A percentile compares a stretch with the other conserved stretches of the same genome.
phyloP scores from a whole-genome alignment of 306 rosid genomes.

The Quercus ilex region DNA sequence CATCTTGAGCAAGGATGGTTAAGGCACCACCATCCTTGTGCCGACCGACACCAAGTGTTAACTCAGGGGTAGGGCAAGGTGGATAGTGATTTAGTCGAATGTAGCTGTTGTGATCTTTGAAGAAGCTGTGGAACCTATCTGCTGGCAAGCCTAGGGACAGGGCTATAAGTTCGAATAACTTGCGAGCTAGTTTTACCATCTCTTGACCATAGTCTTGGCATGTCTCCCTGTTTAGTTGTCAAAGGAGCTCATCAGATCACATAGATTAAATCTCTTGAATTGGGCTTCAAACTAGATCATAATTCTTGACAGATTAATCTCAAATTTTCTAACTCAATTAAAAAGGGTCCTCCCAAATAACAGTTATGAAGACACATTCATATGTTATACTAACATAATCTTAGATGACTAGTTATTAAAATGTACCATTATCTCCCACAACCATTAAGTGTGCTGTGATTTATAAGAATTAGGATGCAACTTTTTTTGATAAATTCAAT shows the following conservation, averaged over 20 bases:
- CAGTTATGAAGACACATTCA: too few relatives aligned
- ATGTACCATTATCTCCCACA: too few relatives aligned
- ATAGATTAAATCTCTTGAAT: background rate
- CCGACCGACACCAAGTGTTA: conserved; percentile 60
- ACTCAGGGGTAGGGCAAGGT: conserved; percentile 53
- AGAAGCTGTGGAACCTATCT: conserved; percentile 37
- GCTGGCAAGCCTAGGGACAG: conserved; percentile 52
- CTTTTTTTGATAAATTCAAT: too few relatives aligned
- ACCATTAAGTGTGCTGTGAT: too few relatives aligned
- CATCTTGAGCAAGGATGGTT: conserved; percentile 62
- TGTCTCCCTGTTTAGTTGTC: conserved; percentile 22
- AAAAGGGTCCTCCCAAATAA: too few relatives aligned
- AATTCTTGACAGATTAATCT: background rate
- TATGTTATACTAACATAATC: too few relatives aligned
- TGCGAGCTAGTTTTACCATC: conserved; percentile 38
- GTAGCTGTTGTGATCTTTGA: conserved; percentile 44
- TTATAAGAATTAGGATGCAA: too few relatives aligned
- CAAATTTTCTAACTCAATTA: too few relatives aligned
- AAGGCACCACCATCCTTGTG: conserved; percentile 57
- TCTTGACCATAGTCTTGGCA: conserved; percentile 45
- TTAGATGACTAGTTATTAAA: too few relatives aligned
- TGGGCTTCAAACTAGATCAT: background rate
- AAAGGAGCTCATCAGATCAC: background rate
- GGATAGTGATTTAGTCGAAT: conserved; percentile 56
- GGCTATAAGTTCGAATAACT: conserved; percentile 55